Evolutionary conservation across 805 yeast genomes (phyloP), one percentile per base, ranked within the genome.

Genomic region (Grigorovia yakushimaensis): DNA sequence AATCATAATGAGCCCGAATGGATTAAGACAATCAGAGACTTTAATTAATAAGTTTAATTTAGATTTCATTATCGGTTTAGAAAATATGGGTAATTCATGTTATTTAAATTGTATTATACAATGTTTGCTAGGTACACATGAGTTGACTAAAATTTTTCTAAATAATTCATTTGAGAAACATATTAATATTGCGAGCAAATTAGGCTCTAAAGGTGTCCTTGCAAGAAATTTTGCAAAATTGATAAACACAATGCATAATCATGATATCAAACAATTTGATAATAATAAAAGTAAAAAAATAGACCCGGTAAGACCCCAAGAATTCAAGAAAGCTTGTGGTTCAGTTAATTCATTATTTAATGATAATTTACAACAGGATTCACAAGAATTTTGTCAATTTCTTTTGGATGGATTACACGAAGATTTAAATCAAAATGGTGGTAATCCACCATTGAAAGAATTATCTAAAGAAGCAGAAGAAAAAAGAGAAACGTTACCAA

Each of bases 81-180:
- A 73, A n/a, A 89, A 89, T 61, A 69, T 89, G 52, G 96, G 97
- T 1, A 91, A 91, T 57, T 84, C 95, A 0, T 89, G 98, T 62
- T 89, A 89, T 65, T 82, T 89, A 89, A 89, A 89, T 65, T 84
- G 96, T 54, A 74, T 84, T 8, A 66, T 89, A 17, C 98, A 89
- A 65, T 88, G 96, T 62, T 62, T 89, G 33, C 73, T 81, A 2
- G 91, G 93, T 0, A 80, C 93, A 0, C 79, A 79, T 3, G 80
- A 79, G 50, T 66, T 89, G 30, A 73, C 82, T 1, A 72, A 69
- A 43, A 78, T 84, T 47, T 85, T 89, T 59, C 68, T 82, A 41
- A 66, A 73, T 51, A 81, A 79, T n/a, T 66, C 79, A 1, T 88
- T 81, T 63, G 74, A 74, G 50, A 73, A 73, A 47, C 83, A 82